phyloP scores from a whole-genome alignment of 805 yeast genomes.

The Candida stauntonica region DNA sequence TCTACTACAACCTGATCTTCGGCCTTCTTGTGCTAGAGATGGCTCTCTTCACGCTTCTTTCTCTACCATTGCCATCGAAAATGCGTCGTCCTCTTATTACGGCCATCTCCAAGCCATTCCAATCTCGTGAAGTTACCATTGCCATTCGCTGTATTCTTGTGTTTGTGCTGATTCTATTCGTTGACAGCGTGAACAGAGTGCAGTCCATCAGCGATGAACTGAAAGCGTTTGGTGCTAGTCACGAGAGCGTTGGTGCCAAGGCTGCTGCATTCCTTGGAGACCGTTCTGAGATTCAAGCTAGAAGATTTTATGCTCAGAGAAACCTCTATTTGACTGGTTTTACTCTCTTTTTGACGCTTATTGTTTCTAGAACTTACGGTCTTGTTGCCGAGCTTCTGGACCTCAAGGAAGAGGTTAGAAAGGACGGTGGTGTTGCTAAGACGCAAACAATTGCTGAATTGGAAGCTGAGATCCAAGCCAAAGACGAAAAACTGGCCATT shows the following conservation, averaged over 20 bases:
- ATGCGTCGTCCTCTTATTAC: constrained; percentile 64
- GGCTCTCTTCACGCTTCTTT: constrained; percentile 70
- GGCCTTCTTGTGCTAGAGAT: constrained; percentile 75
- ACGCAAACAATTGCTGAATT: constrained; percentile 20
- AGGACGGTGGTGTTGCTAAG: constrained; percentile 28
- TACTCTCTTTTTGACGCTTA: constrained; percentile 83
- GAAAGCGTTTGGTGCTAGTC: constrained; percentile 29
- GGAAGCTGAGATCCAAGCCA: constrained; percentile 31
- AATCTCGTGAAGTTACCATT: constrained; percentile 65
- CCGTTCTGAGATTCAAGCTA: constrained; percentile 80
- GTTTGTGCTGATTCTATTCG: constrained; percentile 76
- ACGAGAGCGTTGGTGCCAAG: constrained; percentile 14
- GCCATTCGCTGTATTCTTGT: constrained; percentile 78
- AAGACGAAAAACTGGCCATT: constrained; percentile 59
- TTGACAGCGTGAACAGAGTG: constrained; percentile 86
- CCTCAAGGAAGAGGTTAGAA: constrained; percentile 56
- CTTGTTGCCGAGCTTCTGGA: constrained; percentile 69
- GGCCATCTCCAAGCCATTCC: constrained; percentile 63
- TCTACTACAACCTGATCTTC: constrained; percentile 44
- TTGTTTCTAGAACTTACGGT: constrained; percentile 77
- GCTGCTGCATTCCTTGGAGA: constrained; percentile 39
- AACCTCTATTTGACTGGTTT: constrained; percentile 95
- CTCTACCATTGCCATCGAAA: constrained; percentile 79
- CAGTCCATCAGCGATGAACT: constrained; percentile 63
- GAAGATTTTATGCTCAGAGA: constrained; percentile 93